These are phyloP conservation scores for Pythium folliculosum DNA, from an alignment of 352 stramenopile species.

Conservation along the genomic window DNA sequence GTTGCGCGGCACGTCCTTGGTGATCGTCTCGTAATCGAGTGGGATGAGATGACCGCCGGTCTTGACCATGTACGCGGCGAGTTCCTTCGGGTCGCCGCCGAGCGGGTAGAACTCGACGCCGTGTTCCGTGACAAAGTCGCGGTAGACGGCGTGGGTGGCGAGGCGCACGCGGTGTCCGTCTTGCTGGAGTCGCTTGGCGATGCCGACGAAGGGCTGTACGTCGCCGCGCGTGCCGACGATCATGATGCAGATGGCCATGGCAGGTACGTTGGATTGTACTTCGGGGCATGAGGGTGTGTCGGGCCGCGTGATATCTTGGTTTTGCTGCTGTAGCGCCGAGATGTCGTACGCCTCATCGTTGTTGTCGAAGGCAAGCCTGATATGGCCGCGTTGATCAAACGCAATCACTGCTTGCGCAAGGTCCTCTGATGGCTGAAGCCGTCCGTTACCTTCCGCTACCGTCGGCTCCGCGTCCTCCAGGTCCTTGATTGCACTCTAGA, in stretches of 20 bases:
- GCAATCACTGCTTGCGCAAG: no score
- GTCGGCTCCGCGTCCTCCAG: no score
- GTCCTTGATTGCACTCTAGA: no score
- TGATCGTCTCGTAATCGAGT: slow-evolving; percentile 57
- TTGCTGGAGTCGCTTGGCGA: slow-evolving; percentile 82
- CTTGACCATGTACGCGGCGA: slow-evolving; percentile 92
- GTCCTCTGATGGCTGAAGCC: no score
- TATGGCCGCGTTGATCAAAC: no score
- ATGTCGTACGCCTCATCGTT: no score
- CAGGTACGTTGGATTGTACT: no score
- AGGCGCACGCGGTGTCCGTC: slow-evolving; percentile 91
- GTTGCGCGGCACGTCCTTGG: slow-evolving; percentile 72
- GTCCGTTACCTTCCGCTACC: no score
- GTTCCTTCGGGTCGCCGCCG: slow-evolving; percentile 70
- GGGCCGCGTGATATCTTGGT: no score
- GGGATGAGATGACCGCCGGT: slow-evolving; percentile 79
- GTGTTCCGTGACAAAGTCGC: slow-evolving; percentile 80
- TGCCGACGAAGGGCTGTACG: slow-evolving; percentile 85
- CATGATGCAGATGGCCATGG: slow-evolving; percentile 88
- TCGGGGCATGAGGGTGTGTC: no score
- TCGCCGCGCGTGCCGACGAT: slow-evolving; percentile 89
- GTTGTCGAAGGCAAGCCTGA: no score
- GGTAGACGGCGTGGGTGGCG: slow-evolving; percentile 89
- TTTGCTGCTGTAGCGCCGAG: no score
- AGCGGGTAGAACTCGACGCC: slow-evolving; percentile 82